Evolutionary conservation across 345 rosid genomes (phyloP).

Genomic region (Balakata baccata): DNA sequence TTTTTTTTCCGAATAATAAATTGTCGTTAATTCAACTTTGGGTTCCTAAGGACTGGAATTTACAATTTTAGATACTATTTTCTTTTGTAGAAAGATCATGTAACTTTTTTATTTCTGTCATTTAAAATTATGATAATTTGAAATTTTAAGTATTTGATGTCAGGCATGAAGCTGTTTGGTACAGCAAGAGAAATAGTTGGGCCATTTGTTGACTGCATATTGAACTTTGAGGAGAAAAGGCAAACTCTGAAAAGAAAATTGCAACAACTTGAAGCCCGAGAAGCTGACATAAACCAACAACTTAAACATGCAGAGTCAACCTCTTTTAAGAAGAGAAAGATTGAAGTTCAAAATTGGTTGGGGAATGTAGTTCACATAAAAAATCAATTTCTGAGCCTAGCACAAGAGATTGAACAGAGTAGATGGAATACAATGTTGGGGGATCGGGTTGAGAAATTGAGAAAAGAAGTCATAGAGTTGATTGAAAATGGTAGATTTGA

Average conservation of each 20-base stretch:
- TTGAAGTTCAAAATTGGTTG: slow-evolving; percentile 1
- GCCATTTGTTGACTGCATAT: too few species aligned
- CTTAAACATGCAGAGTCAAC: too few species aligned
- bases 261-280: not conserved
- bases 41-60: too few species aligned
- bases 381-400: not conserved
- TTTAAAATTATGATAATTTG: too few species aligned
- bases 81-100: too few species aligned
- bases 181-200: not conserved
- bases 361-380: not conserved
- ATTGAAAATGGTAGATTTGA: not conserved
- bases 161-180: not conserved
- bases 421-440: not conserved
- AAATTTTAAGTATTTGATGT: too few species aligned
- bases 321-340: slow-evolving; percentile 2
- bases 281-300: slow-evolving; percentile 1
- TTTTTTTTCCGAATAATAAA: too few species aligned
- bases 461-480: not conserved
- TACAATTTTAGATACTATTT: too few species aligned
- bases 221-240: not conserved
- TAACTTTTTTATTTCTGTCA: too few species aligned
- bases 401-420: not conserved
- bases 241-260: not conserved
- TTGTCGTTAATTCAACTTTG: too few species aligned
- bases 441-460: not conserved